Percentiles rank a stretch among this genome's conserved stretches.
These are phyloP conservation scores for Tulasnella sp. DNA, from an alignment of 768 basidiomycete genomes.

Conservation along the genomic window DNA sequence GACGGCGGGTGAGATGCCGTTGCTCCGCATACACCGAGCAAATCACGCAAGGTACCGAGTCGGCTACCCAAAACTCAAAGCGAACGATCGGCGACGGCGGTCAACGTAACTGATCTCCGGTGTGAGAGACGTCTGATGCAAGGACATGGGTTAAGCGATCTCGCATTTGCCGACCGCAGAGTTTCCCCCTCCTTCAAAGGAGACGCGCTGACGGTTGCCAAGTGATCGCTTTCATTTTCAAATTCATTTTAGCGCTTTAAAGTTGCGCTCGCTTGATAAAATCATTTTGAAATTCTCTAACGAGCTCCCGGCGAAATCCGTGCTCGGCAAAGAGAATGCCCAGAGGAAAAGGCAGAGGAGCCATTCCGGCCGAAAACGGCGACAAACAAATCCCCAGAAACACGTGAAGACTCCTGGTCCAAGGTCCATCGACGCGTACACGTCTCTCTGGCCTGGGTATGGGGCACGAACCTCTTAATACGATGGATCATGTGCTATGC, in stretches of 20 bases:
- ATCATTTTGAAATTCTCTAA: background rate
- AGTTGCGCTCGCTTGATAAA: no score
- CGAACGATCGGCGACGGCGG: background rate
- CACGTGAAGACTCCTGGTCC: background rate
- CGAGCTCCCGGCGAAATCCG: background rate
- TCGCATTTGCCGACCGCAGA: no score
- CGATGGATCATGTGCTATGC: no score
- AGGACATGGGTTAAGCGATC: no score
- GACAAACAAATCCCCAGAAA: background rate
- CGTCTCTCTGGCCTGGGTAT: no score
- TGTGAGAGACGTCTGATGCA: no score
- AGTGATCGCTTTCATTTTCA: no score
- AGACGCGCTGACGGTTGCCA: no score
- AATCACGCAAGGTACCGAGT: background rate
- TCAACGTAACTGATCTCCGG: background rate
- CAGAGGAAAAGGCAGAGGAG: constrained; percentile 6
- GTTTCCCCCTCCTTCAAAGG: no score
- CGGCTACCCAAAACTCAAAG: background rate
- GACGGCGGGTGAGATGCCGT: background rate
- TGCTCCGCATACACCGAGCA: background rate
- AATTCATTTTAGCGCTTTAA: no score
- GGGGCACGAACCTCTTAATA: no score
- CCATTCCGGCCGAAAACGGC: background rate
- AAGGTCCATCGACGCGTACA: background rate
- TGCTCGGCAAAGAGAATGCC: background rate